Percentiles rank a stretch among this genome's conserved stretches.
These are phyloP conservation scores for Crataegus laevigata DNA, from an alignment of 306 rosid genomes.

Conservation along the genomic window DNA sequence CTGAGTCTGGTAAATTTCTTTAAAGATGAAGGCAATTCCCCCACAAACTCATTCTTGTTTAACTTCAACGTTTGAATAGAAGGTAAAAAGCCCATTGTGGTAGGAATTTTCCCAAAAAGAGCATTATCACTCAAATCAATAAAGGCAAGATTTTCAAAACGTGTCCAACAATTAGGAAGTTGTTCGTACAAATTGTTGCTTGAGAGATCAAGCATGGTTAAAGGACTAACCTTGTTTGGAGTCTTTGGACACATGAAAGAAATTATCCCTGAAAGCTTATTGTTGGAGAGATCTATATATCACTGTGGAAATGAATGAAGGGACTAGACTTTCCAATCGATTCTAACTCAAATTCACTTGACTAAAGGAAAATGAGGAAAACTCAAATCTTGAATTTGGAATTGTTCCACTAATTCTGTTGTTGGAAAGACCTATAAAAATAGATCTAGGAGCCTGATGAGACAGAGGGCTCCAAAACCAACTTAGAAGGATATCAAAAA, in stretches of 20 bases:
- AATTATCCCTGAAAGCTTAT: not conserved
- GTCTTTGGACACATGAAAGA: not conserved
- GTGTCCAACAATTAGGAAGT: conserved; percentile 1
- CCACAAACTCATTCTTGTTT: not conserved
- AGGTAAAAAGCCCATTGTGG: not conserved
- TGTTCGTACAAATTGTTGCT: not conserved
- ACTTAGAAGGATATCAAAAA: not conserved
- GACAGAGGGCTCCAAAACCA: not conserved
- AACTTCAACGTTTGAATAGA: not conserved
- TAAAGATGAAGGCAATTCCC: not conserved
- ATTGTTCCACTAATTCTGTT: not conserved
- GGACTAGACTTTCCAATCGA: not conserved
- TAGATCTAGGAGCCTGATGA: fast-evolving
- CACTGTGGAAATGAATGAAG: not conserved
- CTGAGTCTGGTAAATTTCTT: no score
- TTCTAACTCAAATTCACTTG: conserved; percentile 1
- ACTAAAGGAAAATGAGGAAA: fast-evolving
- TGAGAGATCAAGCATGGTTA: not conserved
- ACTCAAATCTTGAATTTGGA: not conserved
- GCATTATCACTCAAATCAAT: not conserved
- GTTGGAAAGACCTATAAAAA: not conserved
- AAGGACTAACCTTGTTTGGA: not conserved
- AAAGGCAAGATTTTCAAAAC: not conserved
- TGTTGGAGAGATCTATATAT: not conserved
- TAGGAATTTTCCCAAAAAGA: conserved; percentile 4